Conservation (phyloP, 2,329 filamentous ascomycete species). For the Diaporthe helianthi region DNA sequence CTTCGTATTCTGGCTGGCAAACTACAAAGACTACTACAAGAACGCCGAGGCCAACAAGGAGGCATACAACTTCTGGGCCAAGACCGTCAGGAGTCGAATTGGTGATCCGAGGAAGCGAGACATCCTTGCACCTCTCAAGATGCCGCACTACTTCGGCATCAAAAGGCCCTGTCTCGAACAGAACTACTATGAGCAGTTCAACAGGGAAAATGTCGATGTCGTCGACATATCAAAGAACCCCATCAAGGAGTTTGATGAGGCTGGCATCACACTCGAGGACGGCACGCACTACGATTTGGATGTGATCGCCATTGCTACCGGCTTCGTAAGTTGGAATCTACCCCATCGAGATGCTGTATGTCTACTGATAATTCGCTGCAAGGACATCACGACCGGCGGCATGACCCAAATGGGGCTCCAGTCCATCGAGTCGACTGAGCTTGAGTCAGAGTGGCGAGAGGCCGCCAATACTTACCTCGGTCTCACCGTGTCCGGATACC, state of each 20-base stretch:
- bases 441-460: slow-evolving; percentile 51
- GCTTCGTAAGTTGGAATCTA: slow-evolving; percentile 48
- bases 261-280: slow-evolving; percentile 49
- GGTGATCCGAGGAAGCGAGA: slow-evolving; percentile 56
- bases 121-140: slow-evolving; percentile 58
- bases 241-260: slow-evolving; percentile 51
- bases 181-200: slow-evolving; percentile 57
- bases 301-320: slow-evolving; percentile 53
- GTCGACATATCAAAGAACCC: slow-evolving; percentile 50
- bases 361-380: not conserved
- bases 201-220: slow-evolving; percentile 50
- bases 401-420: slow-evolving; percentile 55
- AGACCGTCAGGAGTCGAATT: slow-evolving; percentile 58
- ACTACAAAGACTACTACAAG: slow-evolving; percentile 60
- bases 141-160: slow-evolving; percentile 61
- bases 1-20: slow-evolving; percentile 60
- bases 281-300: slow-evolving; percentile 52
- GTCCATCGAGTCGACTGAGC: slow-evolving; percentile 47
- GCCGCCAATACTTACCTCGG: slow-evolving; percentile 55
- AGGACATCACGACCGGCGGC: slow-evolving; percentile 38
- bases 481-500: slow-evolving; percentile 51
- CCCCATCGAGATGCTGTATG: not conserved
- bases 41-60: slow-evolving; percentile 56
- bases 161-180: slow-evolving; percentile 56
- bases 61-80: slow-evolving; percentile 62